phyloP scores from a whole-genome alignment of 208 protist species.

The Tritrichomonas foetus region DNA sequence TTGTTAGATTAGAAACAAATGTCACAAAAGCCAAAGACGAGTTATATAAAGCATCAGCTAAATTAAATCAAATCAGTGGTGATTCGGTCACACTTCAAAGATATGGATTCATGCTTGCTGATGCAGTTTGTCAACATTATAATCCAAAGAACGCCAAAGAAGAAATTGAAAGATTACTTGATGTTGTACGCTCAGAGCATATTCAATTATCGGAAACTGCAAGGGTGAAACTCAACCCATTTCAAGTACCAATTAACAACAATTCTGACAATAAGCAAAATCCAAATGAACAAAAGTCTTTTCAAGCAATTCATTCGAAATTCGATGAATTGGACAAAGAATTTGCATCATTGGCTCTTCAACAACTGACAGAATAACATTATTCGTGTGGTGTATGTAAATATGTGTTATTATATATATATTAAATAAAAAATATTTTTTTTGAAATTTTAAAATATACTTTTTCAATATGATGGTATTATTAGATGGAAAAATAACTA shows the following conservation, averaged over 20 bases:
- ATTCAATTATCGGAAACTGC: not conserved
- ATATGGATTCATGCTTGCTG: conserved; percentile 2
- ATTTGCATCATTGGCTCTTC: too few species aligned
- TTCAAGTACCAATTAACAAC: not conserved
- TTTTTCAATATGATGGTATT: too few species aligned
- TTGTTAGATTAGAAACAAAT: not conserved
- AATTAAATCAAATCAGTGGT: not conserved
- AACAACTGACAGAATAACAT: too few species aligned
- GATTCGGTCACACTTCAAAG: not conserved
- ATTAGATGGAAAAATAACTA: too few species aligned
- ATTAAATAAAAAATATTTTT: too few species aligned
- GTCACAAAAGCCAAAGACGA: not conserved
- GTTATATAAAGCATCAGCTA: not conserved
- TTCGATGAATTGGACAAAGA: not conserved
- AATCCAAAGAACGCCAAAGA: not conserved
- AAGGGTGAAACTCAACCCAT: not conserved
- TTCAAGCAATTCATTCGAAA: not conserved
- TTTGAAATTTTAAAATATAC: too few species aligned
- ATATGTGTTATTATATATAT: too few species aligned
- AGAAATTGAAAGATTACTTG: not conserved
- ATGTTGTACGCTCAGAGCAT: not conserved
- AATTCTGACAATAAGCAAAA: not conserved
- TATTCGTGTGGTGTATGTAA: too few species aligned
- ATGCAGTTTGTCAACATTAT: not conserved
- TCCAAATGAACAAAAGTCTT: not conserved